phyloP scores from a whole-genome alignment of 331 rosid genomes.

The Ulmus americana region DNA sequence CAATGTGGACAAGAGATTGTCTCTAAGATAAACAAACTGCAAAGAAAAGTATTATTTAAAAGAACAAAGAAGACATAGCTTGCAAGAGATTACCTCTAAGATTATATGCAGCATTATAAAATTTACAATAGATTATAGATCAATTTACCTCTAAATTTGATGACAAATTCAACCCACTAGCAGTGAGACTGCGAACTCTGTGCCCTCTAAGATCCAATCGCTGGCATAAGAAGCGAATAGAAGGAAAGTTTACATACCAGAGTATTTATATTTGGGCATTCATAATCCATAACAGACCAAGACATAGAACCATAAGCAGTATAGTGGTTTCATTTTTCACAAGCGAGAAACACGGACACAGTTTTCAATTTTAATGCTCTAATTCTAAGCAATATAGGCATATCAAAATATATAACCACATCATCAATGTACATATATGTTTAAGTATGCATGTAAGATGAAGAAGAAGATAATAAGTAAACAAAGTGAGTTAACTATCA shows the following conservation, averaged over 20 bases:
- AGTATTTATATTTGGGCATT: not conserved
- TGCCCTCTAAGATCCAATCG: constrained; percentile 98
- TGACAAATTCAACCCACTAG: constrained; percentile 86
- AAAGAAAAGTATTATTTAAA: constrained; percentile 24
- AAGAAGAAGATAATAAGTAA: not conserved
- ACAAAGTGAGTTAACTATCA: not conserved
- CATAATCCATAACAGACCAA: not conserved
- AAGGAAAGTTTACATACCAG: not conserved
- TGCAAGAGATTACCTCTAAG: not conserved
- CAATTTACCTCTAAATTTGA: constrained; percentile 79
- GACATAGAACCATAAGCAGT: not conserved
- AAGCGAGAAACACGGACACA: not conserved
- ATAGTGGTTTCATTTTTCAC: not conserved
- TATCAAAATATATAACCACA: too few species aligned
- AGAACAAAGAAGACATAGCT: not conserved
- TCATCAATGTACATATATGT: not conserved
- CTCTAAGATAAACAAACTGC: constrained; percentile 95
- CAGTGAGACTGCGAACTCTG: constrained; percentile 82
- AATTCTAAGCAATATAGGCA: too few species aligned
- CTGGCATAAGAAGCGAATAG: constrained; percentile 36
- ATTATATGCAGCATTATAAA: not conserved
- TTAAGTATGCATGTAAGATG: not conserved
- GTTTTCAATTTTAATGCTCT: not conserved
- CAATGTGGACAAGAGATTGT: constrained; percentile 83
- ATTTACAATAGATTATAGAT: constrained; percentile 10